Evolutionary conservation across 345 rosid genomes (phyloP).

Genomic region (Rhizophora apiculata): DNA sequence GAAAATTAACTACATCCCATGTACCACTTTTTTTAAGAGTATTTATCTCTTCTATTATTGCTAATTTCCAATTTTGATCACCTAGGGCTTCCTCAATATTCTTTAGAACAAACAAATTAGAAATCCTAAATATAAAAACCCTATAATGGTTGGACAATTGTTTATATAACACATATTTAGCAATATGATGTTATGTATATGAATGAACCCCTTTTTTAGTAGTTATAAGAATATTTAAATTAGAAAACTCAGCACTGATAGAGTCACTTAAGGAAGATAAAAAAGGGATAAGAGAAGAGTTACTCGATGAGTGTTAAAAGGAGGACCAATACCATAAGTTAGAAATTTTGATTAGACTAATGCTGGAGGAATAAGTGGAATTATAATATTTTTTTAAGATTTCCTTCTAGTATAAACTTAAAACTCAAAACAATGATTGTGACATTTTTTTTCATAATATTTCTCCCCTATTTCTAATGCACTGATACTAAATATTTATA

Average conservation of each 20-base stretch:
- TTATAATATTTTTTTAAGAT: background rate
- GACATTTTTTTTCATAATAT: background rate
- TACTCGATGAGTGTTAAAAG: background rate
- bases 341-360: no score
- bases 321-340: background rate
- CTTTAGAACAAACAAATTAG: no score
- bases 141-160: no score
- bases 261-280: background rate
- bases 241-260: background rate
- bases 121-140: no score
- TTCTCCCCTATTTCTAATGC: background rate
- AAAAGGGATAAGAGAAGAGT: background rate
- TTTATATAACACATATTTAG: no score
- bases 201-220: no score
- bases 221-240: no score
- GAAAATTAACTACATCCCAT: background rate
- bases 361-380: background rate
- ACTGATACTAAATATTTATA: background rate
- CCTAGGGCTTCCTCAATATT: background rate
- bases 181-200: no score
- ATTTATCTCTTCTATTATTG: no score
- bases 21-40: background rate
- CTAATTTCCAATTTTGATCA: background rate
- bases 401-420: background rate
- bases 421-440: conserved; percentile 1